Evolutionary conservation across 192 early-diverging fungal genomes (phyloP), one percentile per base, ranked within the genome.

Genomic region (Ambispora gerdemannii): DNA sequence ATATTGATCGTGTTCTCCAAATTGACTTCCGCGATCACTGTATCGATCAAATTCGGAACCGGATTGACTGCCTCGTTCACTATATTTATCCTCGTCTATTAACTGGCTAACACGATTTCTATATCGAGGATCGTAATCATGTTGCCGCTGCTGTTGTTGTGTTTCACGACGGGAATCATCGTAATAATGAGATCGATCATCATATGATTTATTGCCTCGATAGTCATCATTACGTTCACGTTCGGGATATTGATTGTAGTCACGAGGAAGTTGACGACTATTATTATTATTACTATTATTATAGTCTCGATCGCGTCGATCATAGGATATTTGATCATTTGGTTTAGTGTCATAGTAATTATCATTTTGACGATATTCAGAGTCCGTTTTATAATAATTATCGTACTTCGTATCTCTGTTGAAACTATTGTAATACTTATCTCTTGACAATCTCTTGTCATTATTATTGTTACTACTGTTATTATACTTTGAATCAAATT

Each of bases 301-400:
- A 56, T 56, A 20, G 20, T 56, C 53, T 24, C 53, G 53, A 56
- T 56, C 55, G 24, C 24, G 55, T 58, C 55, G 20, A 58, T 58
- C 55, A 58, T 2, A 13, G 13, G 11, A 13, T 15, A 43, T 10
- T 15, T 43, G 38, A 43, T 43, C 38, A 43, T 15, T 6, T 10
- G 38, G 38, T 10, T 15, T 13, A 20, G 10, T 58, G 13, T 58
- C 55, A 24, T 58, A 11, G 24, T 58, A 58, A 11, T 30, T 58
- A 30, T 58, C 55, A 13, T 24, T 1, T 58, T 30, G 13, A 28
- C 55, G 15, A 49, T 65, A 28, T 35, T n/a, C 36, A 49, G 8
- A 22, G 3, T 49, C 35, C n/a, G 15, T 19, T 15, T 43, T 43
- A 43, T 15, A 15, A 43, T 43, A 43, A 43, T 43, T 15, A 43